Evolutionary conservation across 164 flowering plant species (phyloP), one percentile per base, ranked within the genome.

Genomic region (Malania oleifera): DNA sequence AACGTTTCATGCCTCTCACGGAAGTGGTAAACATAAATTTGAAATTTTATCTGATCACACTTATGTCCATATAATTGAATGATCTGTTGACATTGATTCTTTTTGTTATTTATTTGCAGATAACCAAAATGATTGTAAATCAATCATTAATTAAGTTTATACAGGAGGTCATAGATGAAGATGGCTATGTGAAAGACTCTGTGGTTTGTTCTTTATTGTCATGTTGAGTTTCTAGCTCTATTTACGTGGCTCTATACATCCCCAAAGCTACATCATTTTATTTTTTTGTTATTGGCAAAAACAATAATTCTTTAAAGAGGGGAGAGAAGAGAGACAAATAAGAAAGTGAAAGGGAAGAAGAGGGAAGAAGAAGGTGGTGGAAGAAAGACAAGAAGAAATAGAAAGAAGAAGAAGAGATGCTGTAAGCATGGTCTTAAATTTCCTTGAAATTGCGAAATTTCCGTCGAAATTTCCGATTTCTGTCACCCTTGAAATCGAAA

Each of bases 131-230:
- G 66, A 76, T 74, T 18, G 63, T 74, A 24, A 82, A 74, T 67
- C 71, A 61, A 47, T 59, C 82, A 7, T 64, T 91, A 50, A 43
- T 80, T 34, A 84, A 73, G 81, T 67, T 69, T 45, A 74, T 86
- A 60, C 75, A 68, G 55, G 81, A 79, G 70, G 79, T 83, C 54
- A 59, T 91, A 58, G 88, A 87, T 62, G 93, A 84, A 66, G 91
- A 84, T 79, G 96, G 91, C 56, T 77, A 75, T 35, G 85, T 91
- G 54, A 91, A 84, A 73, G 97, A 91, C 66, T 80, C 91, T 55
- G 97, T 93, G 66, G 97, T 90, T 46, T 62, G 85, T 76, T 65
- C 62, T 66, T 52, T 54, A 9, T 48, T 43, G 27, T 15, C 44
- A 4, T 4, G 9, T 9, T 31, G 35, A 4, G 35, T 31, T 31